Percentiles rank a stretch among this genome's conserved stretches.
These are phyloP conservation scores for Scenedesmus sp. DNA, from an alignment of 163 green algal genomes.

Conservation along the genomic window DNA sequence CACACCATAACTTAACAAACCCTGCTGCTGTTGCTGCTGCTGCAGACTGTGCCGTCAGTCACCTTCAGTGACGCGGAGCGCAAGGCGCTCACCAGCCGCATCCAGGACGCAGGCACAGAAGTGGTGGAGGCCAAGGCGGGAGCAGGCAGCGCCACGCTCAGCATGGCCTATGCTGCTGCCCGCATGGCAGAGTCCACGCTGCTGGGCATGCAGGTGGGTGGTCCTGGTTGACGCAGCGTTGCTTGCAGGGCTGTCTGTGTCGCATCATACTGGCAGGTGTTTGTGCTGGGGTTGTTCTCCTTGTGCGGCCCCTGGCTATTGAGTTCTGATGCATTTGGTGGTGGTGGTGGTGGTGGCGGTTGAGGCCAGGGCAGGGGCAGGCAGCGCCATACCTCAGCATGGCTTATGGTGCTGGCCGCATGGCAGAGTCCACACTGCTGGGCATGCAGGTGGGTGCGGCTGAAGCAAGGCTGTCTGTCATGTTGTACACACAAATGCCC, in stretches of 20 bases:
- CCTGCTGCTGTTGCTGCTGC: neutral
- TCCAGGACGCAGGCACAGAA: constrained; percentile 98
- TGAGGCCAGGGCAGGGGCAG: constrained; percentile 96
- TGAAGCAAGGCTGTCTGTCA: too few species aligned
- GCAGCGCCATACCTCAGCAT: constrained; percentile 93
- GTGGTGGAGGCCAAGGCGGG: constrained; percentile 99
- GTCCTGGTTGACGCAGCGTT: too few species aligned
- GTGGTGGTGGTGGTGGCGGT: constrained; percentile 85
- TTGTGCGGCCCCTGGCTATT: too few species aligned
- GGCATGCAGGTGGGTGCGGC: constrained; percentile 22
- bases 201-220: constrained; percentile 61
- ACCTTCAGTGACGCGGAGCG: constrained; percentile 82
- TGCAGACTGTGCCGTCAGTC: constrained; percentile 71
- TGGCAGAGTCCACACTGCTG: constrained; percentile 89
- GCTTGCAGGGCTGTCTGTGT: too few species aligned
- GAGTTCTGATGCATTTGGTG: too few species aligned
- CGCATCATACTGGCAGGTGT: too few species aligned
- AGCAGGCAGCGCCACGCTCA: constrained; percentile 88
- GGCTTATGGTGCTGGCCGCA: constrained; percentile 92
- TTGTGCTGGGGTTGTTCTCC: too few species aligned
- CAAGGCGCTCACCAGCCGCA: constrained; percentile 93
- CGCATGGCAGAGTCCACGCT: constrained; percentile 89
- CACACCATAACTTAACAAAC: neutral
- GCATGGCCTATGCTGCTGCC: constrained; percentile 96
- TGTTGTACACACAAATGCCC: too few species aligned